A percentile compares a stretch with the other conserved stretches of the same genome.
phyloP scores from a whole-genome alignment of 192 early-diverging fungal genomes.

The Backusella liffmaniae region DNA sequence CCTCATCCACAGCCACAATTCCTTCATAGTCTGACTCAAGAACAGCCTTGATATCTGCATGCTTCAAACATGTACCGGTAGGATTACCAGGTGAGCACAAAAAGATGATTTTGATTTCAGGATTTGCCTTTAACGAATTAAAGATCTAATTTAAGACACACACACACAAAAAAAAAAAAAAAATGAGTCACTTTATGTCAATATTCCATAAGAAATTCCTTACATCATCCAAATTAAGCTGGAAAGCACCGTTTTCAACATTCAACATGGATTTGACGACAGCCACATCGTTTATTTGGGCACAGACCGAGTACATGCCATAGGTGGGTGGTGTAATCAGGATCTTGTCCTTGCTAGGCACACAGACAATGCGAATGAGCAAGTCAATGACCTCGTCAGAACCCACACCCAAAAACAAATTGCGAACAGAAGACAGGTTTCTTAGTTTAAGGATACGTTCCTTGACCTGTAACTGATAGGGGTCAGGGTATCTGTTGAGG shows the following conservation, averaged over 20 bases:
- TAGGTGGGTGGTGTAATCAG: conserved; percentile 97
- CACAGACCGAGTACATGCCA: conserved; percentile 96
- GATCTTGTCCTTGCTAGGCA: conserved; percentile 88
- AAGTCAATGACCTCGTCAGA: conserved; percentile 96
- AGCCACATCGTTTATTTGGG: conserved; percentile 92
- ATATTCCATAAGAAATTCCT: conserved; percentile 19
- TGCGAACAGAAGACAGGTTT: conserved; percentile 58
- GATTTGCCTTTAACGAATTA: conserved; percentile 61
- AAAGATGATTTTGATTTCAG: conserved; percentile 87
- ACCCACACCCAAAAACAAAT: conserved; percentile 95
- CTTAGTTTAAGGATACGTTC: conserved; percentile 71
- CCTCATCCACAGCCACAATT: conserved; percentile 97
- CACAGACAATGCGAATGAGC: conserved; percentile 83
- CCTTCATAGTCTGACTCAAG: conserved; percentile 74
- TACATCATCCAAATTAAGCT: conserved; percentile 64
- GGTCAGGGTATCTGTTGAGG: conserved; percentile 96
- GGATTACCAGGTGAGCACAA: conserved; percentile 99
- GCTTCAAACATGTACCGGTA: conserved; percentile 80
- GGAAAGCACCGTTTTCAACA: conserved; percentile 68
- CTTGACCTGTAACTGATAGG: conserved; percentile 86
- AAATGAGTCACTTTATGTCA: conserved; percentile 11
- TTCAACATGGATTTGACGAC: conserved; percentile 85
- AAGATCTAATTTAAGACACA: conserved; percentile 23
- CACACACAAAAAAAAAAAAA: too few species aligned
- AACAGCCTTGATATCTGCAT: conserved; percentile 65